phyloP scores from a whole-genome alignment of 495 filamentous ascomycete species.

The Pseudomonodictys pantanalensis region DNA sequence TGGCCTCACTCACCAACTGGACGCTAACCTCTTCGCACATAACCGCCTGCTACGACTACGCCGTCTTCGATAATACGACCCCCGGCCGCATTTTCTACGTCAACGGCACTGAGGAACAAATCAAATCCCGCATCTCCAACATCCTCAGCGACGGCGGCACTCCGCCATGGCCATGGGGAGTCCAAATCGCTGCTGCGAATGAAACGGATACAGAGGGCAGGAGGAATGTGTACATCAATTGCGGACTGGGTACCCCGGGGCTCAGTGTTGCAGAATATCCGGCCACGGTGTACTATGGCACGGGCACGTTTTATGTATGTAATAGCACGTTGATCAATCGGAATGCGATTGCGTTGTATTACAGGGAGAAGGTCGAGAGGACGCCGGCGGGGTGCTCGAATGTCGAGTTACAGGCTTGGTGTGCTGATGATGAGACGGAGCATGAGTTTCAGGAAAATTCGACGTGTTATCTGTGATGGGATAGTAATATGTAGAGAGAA shows the following conservation, averaged over 20 bases:
- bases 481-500: background rate
- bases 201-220: background rate
- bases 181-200: background rate
- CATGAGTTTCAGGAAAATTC: background rate
- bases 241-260: background rate
- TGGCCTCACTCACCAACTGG: background rate
- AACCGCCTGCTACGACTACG: constrained; percentile 2
- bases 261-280: background rate
- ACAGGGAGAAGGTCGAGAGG: background rate
- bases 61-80: background rate
- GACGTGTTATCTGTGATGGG: background rate
- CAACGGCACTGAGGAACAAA: constrained; percentile 6
- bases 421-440: background rate
- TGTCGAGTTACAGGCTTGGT: background rate
- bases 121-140: background rate
- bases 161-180: constrained; percentile 7
- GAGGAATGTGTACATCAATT: background rate
- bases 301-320: background rate
- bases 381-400: background rate
- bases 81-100: constrained; percentile 12
- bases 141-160: constrained; percentile 1
- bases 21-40: constrained; percentile 12
- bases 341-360: background rate
- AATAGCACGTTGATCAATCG: background rate
- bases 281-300: background rate